Evolutionary conservation across 1,284 basidiomycete genomes (phyloP).

Genomic region (Rhodotorula sp.): DNA sequence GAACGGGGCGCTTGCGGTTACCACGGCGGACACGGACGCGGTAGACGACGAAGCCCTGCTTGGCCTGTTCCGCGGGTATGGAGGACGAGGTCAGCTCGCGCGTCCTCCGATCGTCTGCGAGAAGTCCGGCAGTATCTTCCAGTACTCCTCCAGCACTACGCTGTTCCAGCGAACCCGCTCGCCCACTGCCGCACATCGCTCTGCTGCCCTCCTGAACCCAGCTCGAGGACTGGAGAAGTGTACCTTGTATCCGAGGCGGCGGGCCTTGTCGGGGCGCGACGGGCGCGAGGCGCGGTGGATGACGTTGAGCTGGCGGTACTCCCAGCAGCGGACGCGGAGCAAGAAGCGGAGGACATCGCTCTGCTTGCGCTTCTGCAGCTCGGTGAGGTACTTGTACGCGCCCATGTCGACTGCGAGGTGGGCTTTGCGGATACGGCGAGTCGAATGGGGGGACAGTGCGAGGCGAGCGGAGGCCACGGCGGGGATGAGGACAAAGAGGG

Average conservation of each 20-base stretch:
- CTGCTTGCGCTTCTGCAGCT: slow-evolving; percentile 61
- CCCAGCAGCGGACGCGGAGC: slow-evolving; percentile 98
- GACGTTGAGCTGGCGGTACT: slow-evolving; percentile 96
- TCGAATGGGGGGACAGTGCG: background rate
- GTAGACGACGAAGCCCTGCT: slow-evolving; percentile 99
- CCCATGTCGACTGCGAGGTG: slow-evolving; percentile 31
- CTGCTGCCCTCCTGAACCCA: background rate
- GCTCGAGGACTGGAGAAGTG: background rate
- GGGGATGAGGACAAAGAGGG: background rate
- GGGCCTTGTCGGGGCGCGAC: slow-evolving; percentile 98
- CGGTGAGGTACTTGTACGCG: slow-evolving; percentile 72
- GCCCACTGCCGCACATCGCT: background rate
- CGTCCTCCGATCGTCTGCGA: background rate
- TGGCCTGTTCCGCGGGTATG: slow-evolving; percentile 58
- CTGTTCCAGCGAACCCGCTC: too few relatives aligned
- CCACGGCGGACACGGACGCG: slow-evolving; percentile 95
- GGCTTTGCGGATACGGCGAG: background rate
- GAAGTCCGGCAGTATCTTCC: too few relatives aligned
- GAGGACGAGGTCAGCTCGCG: slow-evolving; percentile 2
- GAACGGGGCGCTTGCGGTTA: slow-evolving; percentile 98
- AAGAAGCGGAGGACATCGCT: slow-evolving; percentile 86
- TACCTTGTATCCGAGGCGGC: slow-evolving; percentile 91
- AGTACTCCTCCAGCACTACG: background rate
- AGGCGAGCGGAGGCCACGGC: too few relatives aligned
- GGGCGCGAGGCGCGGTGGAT: slow-evolving; percentile 97